Conservation (phyloP, 805 yeast species). For the Saccharomycopsis malanga region DNA sequence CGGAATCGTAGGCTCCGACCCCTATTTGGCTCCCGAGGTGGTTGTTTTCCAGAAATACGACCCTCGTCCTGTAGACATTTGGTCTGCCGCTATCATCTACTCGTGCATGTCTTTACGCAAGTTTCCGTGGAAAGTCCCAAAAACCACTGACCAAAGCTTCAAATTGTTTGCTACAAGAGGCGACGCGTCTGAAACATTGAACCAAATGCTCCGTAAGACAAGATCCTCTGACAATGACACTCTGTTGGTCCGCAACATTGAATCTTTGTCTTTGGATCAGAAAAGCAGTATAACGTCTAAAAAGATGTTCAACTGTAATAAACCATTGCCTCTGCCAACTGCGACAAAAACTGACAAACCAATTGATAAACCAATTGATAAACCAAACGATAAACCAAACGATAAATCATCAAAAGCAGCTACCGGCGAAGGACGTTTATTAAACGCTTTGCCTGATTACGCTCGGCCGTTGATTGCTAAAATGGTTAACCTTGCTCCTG, state of each 20-base stretch:
- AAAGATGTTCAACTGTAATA: not conserved
- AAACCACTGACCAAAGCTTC: slow-evolving; percentile 72
- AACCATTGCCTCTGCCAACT: slow-evolving; percentile 20
- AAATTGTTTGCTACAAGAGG: slow-evolving; percentile 73
- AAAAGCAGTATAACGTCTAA: slow-evolving; percentile 7
- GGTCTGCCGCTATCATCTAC: slow-evolving; percentile 88
- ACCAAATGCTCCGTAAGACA: slow-evolving; percentile 49
- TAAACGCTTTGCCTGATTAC: slow-evolving; percentile 65
- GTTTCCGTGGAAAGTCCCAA: slow-evolving; percentile 94
- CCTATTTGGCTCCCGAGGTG: slow-evolving; percentile 89
- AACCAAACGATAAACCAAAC: not conserved
- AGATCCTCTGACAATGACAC: slow-evolving; percentile 29
- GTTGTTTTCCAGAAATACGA: slow-evolving; percentile 76
- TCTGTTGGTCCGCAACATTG: not conserved
- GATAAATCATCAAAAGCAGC: slow-evolving; percentile 25
- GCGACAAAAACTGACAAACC: slow-evolving; percentile 1
- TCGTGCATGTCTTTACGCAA: slow-evolving; percentile 88
- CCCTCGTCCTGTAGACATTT: slow-evolving; percentile 88
- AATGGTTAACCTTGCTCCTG: slow-evolving; percentile 83
- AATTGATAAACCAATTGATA: not conserved
- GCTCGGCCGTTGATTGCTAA: slow-evolving; percentile 59
- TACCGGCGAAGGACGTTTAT: slow-evolving; percentile 64
- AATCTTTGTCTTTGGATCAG: not conserved
- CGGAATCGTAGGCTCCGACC: slow-evolving; percentile 85
- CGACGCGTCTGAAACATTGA: slow-evolving; percentile 50